phyloP scores from a whole-genome alignment of 371 early-diverging fungal genomes.

The Batkoa obscura region DNA sequence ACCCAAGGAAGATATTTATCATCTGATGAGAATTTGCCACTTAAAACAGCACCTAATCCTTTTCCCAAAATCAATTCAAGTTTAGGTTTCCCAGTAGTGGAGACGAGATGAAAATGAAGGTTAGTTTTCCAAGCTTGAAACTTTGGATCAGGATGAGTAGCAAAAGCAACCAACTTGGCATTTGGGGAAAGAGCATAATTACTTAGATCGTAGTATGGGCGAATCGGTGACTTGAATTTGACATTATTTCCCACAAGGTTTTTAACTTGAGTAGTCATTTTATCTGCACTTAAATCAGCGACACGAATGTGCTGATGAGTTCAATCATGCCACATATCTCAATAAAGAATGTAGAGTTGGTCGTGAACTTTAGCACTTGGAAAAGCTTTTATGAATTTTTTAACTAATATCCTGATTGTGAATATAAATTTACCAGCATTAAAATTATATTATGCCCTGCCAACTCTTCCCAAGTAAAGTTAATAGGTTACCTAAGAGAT shows the following conservation, averaged over 20 bases:
- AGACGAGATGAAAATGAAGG: conserved; percentile 39
- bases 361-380: conserved; percentile 25
- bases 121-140: conserved; percentile 65
- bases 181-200: conserved; percentile 40
- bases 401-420: conserved; percentile 8
- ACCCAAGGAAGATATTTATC: conserved; percentile 44
- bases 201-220: conserved; percentile 32
- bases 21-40: conserved; percentile 35
- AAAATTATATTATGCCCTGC: conserved; percentile 25
- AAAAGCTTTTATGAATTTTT: no score
- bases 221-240: conserved; percentile 20
- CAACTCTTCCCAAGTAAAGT: conserved; percentile 23
- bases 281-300: conserved; percentile 10
- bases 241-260: conserved; percentile 21
- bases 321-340: conserved; percentile 33
- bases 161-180: conserved; percentile 35
- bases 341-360: conserved; percentile 44
- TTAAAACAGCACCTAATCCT: conserved; percentile 35
- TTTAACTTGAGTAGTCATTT: conserved; percentile 16
- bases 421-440: conserved; percentile 34
- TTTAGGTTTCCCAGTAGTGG: conserved; percentile 18
- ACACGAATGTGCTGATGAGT: conserved; percentile 21
- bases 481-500: conserved; percentile 18
- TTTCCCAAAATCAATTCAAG: conserved; percentile 28
- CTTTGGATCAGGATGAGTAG: conserved; percentile 31